Evolutionary conservation across 176 grass and related monocot species (phyloP).

Genomic region (Otatea glauca): DNA sequence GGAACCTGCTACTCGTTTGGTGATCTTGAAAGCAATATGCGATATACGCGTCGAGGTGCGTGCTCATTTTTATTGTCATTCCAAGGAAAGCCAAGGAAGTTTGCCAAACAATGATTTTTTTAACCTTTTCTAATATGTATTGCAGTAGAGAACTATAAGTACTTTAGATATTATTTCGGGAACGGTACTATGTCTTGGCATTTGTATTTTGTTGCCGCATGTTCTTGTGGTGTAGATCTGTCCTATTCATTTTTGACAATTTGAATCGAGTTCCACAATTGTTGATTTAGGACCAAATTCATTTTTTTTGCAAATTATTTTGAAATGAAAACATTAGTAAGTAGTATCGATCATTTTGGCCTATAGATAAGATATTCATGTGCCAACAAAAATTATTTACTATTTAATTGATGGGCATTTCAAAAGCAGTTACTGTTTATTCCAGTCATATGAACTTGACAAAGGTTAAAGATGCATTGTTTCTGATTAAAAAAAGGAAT

Average conservation of each 20-base stretch:
- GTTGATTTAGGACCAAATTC: background rate
- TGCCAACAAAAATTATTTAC: background rate
- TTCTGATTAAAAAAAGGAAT: no score
- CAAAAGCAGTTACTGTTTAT: slow-evolving; percentile 9
- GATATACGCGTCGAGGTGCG: slow-evolving; percentile 89
- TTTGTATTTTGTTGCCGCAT: background rate
- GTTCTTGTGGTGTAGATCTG: slow-evolving; percentile 7
- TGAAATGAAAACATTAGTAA: background rate
- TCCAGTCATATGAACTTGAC: slow-evolving; percentile 13
- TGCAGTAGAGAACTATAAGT: background rate
- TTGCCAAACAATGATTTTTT: background rate
- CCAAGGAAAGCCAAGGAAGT: background rate
- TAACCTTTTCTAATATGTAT: slow-evolving; percentile 12
- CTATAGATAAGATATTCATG: background rate
- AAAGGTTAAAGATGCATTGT: background rate
- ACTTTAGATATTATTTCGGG: background rate
- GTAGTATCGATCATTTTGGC: background rate
- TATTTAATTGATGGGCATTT: background rate
- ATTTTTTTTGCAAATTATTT: slow-evolving; percentile 18
- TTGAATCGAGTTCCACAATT: slow-evolving; percentile 3
- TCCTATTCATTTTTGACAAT: background rate
- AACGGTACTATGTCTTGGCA: background rate
- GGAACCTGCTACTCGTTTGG: slow-evolving; percentile 75
- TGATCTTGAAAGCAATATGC: slow-evolving; percentile 95
- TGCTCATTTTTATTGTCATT: slow-evolving; percentile 27